A percentile compares a stretch with the other conserved stretches of the same genome.
Conservation (phyloP, 805 yeast species). For the Candida incommunis region DNA sequence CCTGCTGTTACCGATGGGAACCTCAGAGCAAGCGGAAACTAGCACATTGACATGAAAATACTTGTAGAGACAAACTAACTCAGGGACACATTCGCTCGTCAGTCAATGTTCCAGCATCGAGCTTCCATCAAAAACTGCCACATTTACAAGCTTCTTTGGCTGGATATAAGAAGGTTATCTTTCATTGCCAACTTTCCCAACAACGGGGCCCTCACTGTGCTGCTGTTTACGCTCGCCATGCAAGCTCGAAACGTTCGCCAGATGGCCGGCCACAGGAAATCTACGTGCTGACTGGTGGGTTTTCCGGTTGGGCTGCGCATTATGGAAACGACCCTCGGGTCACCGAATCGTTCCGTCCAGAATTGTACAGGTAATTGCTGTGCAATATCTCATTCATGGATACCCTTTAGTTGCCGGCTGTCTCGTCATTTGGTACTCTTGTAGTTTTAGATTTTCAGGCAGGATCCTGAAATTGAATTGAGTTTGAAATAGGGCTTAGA, state of each 20-base stretch:
- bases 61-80: slow-evolving; percentile 20
- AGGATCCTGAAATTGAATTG: no score
- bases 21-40: no score
- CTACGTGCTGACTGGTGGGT: slow-evolving; percentile 74
- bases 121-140: slow-evolving; percentile 27
- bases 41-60: no score
- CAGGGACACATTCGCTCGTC: slow-evolving; percentile 48
- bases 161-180: slow-evolving; percentile 43
- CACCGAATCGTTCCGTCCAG: slow-evolving; percentile 46
- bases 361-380: slow-evolving; percentile 22
- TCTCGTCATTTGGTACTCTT: no score
- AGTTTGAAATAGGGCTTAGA: no score
- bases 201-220: slow-evolving; percentile 88
- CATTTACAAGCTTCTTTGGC: slow-evolving; percentile 25
- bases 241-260: slow-evolving; percentile 16
- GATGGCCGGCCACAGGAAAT: slow-evolving; percentile 27
- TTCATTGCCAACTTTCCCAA: slow-evolving; percentile 86
- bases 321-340: slow-evolving; percentile 55
- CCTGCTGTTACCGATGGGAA: no score
- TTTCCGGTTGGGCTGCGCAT: slow-evolving; percentile 62
- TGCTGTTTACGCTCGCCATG: slow-evolving; percentile 37
- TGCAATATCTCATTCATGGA: no score
- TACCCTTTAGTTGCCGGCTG: no score
- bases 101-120: slow-evolving; percentile 39
- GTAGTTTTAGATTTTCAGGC: no score